Conservation (phyloP, 208 protist genomes). For the Acanthamoeba royreba region DNA sequence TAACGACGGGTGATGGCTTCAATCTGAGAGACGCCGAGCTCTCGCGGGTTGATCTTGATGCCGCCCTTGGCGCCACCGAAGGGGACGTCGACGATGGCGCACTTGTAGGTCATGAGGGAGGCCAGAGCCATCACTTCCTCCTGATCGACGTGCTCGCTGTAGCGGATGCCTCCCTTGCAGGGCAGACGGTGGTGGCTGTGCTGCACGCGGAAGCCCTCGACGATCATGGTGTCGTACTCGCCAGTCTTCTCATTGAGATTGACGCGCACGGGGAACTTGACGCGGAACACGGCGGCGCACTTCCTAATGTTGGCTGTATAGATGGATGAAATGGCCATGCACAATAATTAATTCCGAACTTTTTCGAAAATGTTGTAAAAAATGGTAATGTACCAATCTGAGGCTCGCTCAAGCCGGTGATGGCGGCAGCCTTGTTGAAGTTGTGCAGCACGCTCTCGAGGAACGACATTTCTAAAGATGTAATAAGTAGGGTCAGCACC, state of each 20-base stretch:
- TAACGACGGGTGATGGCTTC: conserved; percentile 85
- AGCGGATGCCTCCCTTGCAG: conserved; percentile 86
- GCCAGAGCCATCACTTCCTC: conserved; percentile 83
- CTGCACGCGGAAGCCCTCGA: conserved; percentile 73
- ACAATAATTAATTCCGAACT: background rate
- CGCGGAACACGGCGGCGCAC: background rate
- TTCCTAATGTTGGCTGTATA: background rate
- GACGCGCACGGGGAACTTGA: conserved; percentile 16
- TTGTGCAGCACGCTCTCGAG: background rate
- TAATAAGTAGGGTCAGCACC: background rate
- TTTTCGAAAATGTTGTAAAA: background rate
- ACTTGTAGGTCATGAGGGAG: conserved; percentile 88
- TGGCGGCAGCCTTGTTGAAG: background rate
- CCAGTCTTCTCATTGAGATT: background rate
- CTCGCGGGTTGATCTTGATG: conserved; percentile 80
- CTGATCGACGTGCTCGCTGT: conserved; percentile 72
- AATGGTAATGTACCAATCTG: background rate
- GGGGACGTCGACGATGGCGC: conserved; percentile 82
- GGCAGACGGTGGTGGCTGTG: conserved; percentile 83
- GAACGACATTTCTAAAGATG: background rate
- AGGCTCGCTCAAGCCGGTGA: background rate
- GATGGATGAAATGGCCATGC: background rate
- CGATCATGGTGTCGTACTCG: background rate
- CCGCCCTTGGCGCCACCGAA: conserved; percentile 86
- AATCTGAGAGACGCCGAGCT: conserved; percentile 77